A percentile compares a stretch with the other conserved stretches of the same genome.
phyloP scores from a whole-genome alignment of 2,329 filamentous ascomycete genomes.

The Chalaropsis ovoidea region DNA sequence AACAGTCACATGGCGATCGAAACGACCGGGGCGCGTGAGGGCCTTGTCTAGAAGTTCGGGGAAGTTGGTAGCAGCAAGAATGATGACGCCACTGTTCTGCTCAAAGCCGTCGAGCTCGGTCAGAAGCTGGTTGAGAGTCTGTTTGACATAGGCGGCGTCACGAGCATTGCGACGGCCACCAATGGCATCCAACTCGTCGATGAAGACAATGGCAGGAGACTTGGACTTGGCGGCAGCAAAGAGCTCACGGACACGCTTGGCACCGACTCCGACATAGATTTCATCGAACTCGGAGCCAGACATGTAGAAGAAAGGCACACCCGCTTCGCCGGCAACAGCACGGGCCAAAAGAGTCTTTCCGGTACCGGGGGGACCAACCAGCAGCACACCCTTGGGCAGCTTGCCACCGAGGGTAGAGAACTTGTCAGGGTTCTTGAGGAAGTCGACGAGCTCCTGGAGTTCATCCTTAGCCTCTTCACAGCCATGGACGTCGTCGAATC shows the following conservation, averaged over 20 bases:
- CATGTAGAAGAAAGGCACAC: constrained; percentile 99
- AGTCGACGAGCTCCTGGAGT: constrained; percentile 91
- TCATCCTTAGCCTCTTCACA: constrained; percentile 98
- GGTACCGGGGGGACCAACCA: constrained; percentile 91
- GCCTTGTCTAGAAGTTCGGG: constrained; percentile 90
- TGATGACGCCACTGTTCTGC: constrained; percentile 86
- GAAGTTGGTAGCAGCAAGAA: constrained; percentile 93
- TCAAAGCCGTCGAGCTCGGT: constrained; percentile 97
- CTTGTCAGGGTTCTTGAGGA: constrained; percentile 82
- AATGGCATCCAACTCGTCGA: constrained; percentile 88
- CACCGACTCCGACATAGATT: constrained; percentile 92
- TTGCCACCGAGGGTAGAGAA: constrained; percentile 93
- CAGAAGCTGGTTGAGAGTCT: constrained; percentile 92
- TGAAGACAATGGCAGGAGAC: constrained; percentile 87
- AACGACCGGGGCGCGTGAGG: constrained; percentile 83
- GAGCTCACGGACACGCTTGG: constrained; percentile 91
- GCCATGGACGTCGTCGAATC: constrained; percentile 89
- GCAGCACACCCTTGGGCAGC: constrained; percentile 88
- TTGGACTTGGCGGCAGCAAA: constrained; percentile 74
- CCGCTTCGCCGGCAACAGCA: constrained; percentile 91
- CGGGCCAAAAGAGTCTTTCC: constrained; percentile 93
- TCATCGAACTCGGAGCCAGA: constrained; percentile 98
- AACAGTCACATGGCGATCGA: constrained; percentile 86
- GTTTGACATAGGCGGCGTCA: constrained; percentile 90
- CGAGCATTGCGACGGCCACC: constrained; percentile 86